Evolutionary conservation across 2,329 filamentous ascomycete genomes (phyloP).

Genomic region (Nemania sp.): DNA sequence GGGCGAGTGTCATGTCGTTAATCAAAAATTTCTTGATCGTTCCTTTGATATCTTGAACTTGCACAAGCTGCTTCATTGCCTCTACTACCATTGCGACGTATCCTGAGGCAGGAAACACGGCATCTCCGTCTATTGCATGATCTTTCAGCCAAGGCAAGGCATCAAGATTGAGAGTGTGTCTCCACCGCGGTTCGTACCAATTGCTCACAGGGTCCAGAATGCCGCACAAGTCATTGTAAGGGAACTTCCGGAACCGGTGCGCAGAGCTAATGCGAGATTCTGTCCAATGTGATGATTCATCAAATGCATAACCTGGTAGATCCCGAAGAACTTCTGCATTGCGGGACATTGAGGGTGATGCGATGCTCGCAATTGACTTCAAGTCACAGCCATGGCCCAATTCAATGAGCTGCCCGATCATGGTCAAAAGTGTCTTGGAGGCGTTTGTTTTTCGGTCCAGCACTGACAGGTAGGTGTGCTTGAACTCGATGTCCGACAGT

Average conservation of each 20-base stretch:
- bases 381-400: slow-evolving; percentile 2
- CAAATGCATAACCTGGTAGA: slow-evolving; percentile 12
- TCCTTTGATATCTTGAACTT: slow-evolving; percentile 4
- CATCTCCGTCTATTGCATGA: slow-evolving; percentile 11
- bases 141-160: slow-evolving; percentile 14
- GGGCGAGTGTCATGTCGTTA: slow-evolving; percentile 4
- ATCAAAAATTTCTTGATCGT: slow-evolving; percentile 6
- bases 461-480: slow-evolving; percentile 8
- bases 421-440: slow-evolving; percentile 7
- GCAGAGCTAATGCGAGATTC: slow-evolving; percentile 9
- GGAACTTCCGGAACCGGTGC: slow-evolving; percentile 16
- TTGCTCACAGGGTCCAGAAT: slow-evolving; percentile 14
- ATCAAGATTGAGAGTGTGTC: slow-evolving; percentile 11
- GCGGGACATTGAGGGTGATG: not conserved
- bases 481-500: slow-evolving; percentile 1
- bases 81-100: slow-evolving; percentile 12
- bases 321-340: not conserved
- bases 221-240: slow-evolving; percentile 14
- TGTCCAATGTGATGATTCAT: slow-evolving; percentile 14
- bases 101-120: slow-evolving; percentile 11
- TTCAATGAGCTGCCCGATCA: slow-evolving; percentile 13
- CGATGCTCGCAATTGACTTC: slow-evolving; percentile 2
- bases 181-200: slow-evolving; percentile 8
- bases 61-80: slow-evolving; percentile 10
- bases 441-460: slow-evolving; percentile 10